phyloP scores from a whole-genome alignment of 345 rosid species.

The Citropsis articulata region DNA sequence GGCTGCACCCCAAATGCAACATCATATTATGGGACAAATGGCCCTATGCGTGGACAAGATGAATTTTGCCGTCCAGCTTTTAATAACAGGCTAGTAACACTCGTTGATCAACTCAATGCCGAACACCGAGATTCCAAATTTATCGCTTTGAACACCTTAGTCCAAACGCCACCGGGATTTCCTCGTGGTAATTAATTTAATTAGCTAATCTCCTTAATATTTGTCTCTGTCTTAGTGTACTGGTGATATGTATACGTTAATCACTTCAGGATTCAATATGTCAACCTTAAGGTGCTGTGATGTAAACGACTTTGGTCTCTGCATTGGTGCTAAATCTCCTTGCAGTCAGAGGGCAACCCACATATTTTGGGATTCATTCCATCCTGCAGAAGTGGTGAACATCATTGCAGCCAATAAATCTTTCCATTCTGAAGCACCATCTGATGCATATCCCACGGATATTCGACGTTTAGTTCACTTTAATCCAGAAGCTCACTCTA shows the following conservation, averaged over 20 bases:
- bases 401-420: constrained; percentile 13
- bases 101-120: constrained; percentile 48
- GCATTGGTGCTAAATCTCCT: constrained; percentile 25
- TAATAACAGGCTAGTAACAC: constrained; percentile 46
- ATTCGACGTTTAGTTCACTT: constrained; percentile 20
- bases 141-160: constrained; percentile 24
- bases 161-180: not conserved
- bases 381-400: constrained; percentile 40
- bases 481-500: not conserved
- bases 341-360: constrained; percentile 22
- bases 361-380: constrained; percentile 46
- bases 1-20: constrained; percentile 74
- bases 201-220: too few species aligned
- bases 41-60: constrained; percentile 39
- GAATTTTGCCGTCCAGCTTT: constrained; percentile 45
- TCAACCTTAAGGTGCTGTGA: constrained; percentile 23
- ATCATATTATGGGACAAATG: constrained; percentile 27
- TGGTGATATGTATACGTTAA: too few species aligned
- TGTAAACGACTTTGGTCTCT: constrained; percentile 26
- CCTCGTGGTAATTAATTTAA: not conserved
- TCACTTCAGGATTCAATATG: constrained; percentile 6
- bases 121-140: constrained; percentile 46
- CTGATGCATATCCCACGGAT: constrained; percentile 28
- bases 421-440: constrained; percentile 19
- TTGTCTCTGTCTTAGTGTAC: not conserved